A percentile compares a stretch with the other conserved stretches of the same genome.
Evolutionary conservation across 192 early-diverging fungal species (phyloP).

Genomic region (Backusella circina): DNA sequence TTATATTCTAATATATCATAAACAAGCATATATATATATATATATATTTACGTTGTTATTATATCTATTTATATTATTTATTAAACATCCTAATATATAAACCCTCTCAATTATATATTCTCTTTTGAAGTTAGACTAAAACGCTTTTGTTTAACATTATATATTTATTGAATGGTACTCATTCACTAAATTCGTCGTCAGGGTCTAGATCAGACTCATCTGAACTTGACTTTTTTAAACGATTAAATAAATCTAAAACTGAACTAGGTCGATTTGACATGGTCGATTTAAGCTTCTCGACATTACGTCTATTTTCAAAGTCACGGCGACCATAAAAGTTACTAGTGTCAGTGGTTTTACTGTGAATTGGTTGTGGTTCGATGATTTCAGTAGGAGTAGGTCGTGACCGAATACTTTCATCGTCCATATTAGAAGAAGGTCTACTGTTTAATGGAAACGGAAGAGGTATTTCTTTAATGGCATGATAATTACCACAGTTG

Average conservation of each 20-base stretch:
- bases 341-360: neutral
- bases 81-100: neutral
- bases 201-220: neutral
- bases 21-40: neutral
- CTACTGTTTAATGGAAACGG: constrained; percentile 45
- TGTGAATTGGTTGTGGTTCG: too few relatives aligned
- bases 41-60: neutral
- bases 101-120: neutral
- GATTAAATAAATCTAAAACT: neutral
- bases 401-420: neutral
- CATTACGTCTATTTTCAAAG: constrained; percentile 28
- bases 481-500: constrained; percentile 78
- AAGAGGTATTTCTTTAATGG: constrained; percentile 75
- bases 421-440: constrained; percentile 6
- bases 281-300: neutral
- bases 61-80: neutral
- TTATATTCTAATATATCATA: neutral
- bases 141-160: neutral
- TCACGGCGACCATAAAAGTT: constrained; percentile 38
- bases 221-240: neutral
- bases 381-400: neutral
- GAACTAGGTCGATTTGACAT: neutral
- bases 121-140: neutral
- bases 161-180: neutral
- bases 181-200: neutral